Base-by-base conservation (phyloP, 768 basidiomycete species). In the Trametes cingulata region DNA sequence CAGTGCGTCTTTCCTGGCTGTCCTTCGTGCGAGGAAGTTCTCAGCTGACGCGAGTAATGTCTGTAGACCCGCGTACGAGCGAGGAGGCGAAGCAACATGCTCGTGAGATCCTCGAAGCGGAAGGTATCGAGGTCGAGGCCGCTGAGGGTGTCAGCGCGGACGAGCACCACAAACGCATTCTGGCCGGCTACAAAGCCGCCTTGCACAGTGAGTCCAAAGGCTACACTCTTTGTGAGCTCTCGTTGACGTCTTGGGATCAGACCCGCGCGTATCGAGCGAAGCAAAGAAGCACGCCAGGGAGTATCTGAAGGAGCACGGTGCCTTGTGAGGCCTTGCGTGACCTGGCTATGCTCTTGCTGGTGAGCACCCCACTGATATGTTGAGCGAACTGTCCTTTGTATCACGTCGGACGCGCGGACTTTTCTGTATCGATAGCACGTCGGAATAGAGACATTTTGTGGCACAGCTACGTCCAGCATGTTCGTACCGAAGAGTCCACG, bases 101-200 rank as follows among this genome's bases (percentile, higher is more conserved):
- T 10, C 74, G 75, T 20, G 84, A 84, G 60, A 77, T 85, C 25
- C 74, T 85, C 48, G 70, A 74, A 41, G 80, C 78, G 5, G 75
- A 76, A 2, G 82, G 77, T 0, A 74, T 78, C 42, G 56, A 61
- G 1, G 53, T 69, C 45, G 74, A 75, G 33, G 67, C 68, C 35
- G 58, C 68, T 0, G 69, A 72, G 0, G 72, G 65, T 0, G 70
- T 69, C 10, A 62, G 48, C 3, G 70, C 75, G 5, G 75, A 76
- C 20, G 74, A 78, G 61, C 81, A 83, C 48, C 56, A 71, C 39
- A 75, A 65, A 0, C 80, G 77, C 27, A 81, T 85, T 36, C 63
- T 81, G 3, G 82, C 76, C 0, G 84, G 84, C 8, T 83, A 83
- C 68, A 85, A 85, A 56, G 82, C 83, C 27, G 77, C 83, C 6